phyloP scores from a whole-genome alignment of 2,329 filamentous ascomycete species.

The Pestalotiopsis fici region DNA sequence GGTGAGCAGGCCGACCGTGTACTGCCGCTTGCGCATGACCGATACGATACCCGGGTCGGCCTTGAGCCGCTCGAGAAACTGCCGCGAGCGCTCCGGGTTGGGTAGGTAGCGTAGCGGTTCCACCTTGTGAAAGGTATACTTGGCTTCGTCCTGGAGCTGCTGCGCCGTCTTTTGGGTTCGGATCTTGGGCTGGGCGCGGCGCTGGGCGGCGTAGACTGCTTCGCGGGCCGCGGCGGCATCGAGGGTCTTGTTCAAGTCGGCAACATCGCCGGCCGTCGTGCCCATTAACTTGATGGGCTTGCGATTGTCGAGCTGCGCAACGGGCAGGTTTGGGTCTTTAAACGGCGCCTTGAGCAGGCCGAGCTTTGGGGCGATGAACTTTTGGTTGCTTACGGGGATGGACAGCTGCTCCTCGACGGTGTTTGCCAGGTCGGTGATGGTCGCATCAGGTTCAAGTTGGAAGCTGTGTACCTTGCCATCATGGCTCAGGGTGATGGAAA shows the following conservation, averaged over 20 bases:
- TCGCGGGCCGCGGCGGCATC: slow-evolving; percentile 50
- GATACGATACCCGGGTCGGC: slow-evolving; percentile 83
- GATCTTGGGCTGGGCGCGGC: slow-evolving; percentile 25
- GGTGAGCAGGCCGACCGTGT: slow-evolving; percentile 81
- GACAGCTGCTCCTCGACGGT: slow-evolving; percentile 56
- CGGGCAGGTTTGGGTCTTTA: slow-evolving; percentile 54
- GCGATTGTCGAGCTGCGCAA: slow-evolving; percentile 52
- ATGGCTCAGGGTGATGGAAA: slow-evolving; percentile 48
- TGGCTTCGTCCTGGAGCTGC: slow-evolving; percentile 54
- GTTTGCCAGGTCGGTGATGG: slow-evolving; percentile 59
- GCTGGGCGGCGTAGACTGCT: slow-evolving; percentile 35
- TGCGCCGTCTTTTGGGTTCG: slow-evolving; percentile 28
- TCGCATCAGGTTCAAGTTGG: slow-evolving; percentile 44
- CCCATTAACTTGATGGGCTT: slow-evolving; percentile 66
- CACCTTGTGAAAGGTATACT: slow-evolving; percentile 81
- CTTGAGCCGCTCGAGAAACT: slow-evolving; percentile 74
- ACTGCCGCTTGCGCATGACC: slow-evolving; percentile 82
- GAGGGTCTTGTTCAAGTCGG: slow-evolving; percentile 51
- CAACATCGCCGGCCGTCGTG: slow-evolving; percentile 60
- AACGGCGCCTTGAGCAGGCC: slow-evolving; percentile 67
- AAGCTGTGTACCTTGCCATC: slow-evolving; percentile 47
- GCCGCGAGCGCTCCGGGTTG: slow-evolving; percentile 67
- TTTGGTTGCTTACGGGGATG: slow-evolving; percentile 66
- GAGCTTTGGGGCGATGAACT: slow-evolving; percentile 66
- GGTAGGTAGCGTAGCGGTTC: slow-evolving; percentile 80